These are phyloP conservation scores for Pichia heedii DNA, from an alignment of 805 yeast genomes.

Conservation along the genomic window DNA sequence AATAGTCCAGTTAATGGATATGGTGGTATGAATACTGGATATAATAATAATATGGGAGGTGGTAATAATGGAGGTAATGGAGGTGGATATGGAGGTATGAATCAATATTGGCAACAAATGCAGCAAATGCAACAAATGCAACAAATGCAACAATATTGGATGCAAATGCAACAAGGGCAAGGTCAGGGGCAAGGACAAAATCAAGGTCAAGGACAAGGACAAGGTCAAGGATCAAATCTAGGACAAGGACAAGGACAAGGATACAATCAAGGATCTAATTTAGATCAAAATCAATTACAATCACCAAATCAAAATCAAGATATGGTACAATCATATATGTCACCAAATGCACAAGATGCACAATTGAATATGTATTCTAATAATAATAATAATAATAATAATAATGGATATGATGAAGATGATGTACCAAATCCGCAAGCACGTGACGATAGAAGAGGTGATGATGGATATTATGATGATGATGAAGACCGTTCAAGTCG, in stretches of 20 bases:
- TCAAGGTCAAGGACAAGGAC: conserved; percentile 4
- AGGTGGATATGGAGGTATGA: conserved; percentile 28
- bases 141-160: conserved; percentile 23
- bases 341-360: conserved; percentile 10
- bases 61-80: conserved; percentile 20
- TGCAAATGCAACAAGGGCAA: conserved; percentile 10
- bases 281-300: conserved; percentile 1
- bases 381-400: conserved; percentile 8
- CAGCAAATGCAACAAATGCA: conserved; percentile 30
- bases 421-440: conserved; percentile 31
- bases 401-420: conserved; percentile 26
- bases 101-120: conserved; percentile 51
- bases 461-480: neutral
- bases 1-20: conserved; percentile 1
- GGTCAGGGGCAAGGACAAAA: conserved; percentile 6
- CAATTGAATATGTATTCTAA: conserved; percentile 8
- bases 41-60: neutral
- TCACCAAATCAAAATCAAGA: conserved; percentile 3
- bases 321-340: conserved; percentile 1
- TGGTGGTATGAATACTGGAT: conserved; percentile 17
- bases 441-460: conserved; percentile 8
- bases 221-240: conserved; percentile 7
- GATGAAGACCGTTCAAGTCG: neutral
- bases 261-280: conserved; percentile 5
- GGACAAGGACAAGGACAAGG: no score